Conservation (phyloP, 108 stramenopile genomes). For the Stephanodiscus triporus region DNA sequence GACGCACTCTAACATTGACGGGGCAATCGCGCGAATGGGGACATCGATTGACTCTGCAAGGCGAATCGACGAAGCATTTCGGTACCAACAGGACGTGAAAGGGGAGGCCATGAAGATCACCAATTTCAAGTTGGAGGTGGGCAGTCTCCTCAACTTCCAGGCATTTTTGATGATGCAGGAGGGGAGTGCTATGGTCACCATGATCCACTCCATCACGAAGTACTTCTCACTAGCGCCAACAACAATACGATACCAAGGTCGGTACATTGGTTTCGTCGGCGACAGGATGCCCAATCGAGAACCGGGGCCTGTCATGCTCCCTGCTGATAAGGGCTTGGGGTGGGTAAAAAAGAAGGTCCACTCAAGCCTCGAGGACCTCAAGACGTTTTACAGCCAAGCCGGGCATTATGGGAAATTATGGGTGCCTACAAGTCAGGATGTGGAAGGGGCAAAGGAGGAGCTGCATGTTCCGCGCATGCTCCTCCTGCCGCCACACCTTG, state of each 20-base stretch:
- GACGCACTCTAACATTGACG: too few relatives aligned
- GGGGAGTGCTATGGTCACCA: background rate
- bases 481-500: too few relatives aligned
- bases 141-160: background rate
- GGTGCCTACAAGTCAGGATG: too few relatives aligned
- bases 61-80: too few relatives aligned
- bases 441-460: too few relatives aligned
- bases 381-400: too few relatives aligned
- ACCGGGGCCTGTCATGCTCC: background rate
- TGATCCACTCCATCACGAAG: background rate
- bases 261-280: background rate
- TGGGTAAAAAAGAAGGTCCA: background rate
- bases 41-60: too few relatives aligned
- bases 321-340: background rate
- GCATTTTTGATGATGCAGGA: background rate
- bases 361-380: too few relatives aligned
- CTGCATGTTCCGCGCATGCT: too few relatives aligned
- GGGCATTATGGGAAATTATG: too few relatives aligned
- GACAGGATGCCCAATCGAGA: background rate
- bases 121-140: background rate
- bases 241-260: background rate
- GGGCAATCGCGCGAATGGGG: too few relatives aligned
- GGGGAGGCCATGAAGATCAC: background rate
- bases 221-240: background rate
- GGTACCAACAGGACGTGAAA: too few relatives aligned